Evolutionary conservation across 2,329 filamentous ascomycete species (phyloP), one percentile per base, ranked within the genome.

Genomic region (Venturia aucupariae): DNA sequence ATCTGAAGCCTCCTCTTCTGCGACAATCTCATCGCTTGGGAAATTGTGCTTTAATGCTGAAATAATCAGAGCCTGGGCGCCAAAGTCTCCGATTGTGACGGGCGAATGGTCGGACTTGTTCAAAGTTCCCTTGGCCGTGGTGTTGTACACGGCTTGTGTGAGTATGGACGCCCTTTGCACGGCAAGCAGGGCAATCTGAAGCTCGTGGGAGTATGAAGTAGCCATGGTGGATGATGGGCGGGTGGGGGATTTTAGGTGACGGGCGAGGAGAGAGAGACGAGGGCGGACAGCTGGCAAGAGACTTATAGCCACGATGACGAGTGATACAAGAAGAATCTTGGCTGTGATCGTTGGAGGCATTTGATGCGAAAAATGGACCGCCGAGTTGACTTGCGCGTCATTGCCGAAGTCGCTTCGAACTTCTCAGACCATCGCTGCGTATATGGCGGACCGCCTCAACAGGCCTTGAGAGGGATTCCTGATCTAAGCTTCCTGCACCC

Each of bases 61-160:
- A 73, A 97, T 96, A 77, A 99, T 96, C 69, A 99, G 85, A 39
- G 94, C 92, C 80, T 99, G 94, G 44, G 94, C 95, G 72, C 94
- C 94, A 76, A 96, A 97, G 79, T 99, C 94, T 75, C 93, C 94
- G 71, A 97, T 94, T 22, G 94, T 99, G 71, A 99, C 94, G 68
- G 94, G 94, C 11, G 92, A 96, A 74, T 90, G 91, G 82, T 99
- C 94, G 76, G 90, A 88, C 80, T 99, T 99, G 75, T 88, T 89
- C 62, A 96, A 83, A 2, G 94, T 97, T 70, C 93, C 93, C 80
- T 97, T 97, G 71, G 91, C 89, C 77, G 93, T 94, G 71, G 93
- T 89, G 78, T 92, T 82, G 80, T 90, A 90, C 73, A 92, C 89
- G 67, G 84, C 84, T 76, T 90, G 89, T 62, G 89, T 92, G 65